Percentiles rank a stretch among this genome's conserved stretches.
Evolutionary conservation across 257 asterid species (phyloP).

Genomic region (Paraleonurus japonicus): DNA sequence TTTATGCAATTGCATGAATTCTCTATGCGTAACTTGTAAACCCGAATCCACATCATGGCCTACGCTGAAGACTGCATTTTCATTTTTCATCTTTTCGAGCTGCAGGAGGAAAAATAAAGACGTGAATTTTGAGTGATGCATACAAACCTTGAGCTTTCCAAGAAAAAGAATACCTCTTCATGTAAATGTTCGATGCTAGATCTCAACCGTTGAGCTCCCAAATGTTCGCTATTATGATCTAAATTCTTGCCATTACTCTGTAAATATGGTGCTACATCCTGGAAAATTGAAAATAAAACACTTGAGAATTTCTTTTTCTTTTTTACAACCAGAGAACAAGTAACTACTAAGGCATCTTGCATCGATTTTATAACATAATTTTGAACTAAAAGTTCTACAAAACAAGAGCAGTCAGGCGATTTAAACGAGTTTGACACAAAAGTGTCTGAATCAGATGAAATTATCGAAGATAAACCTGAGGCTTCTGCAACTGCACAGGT

Average conservation of each 20-base stretch:
- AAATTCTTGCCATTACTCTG: constrained; percentile 40
- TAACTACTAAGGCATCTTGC: background rate
- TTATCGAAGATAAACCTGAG: constrained; percentile 44
- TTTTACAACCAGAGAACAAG: background rate
- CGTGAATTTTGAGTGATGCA: background rate
- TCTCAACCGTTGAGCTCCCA: constrained; percentile 53
- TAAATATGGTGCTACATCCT: constrained; percentile 37
- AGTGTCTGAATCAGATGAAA: background rate
- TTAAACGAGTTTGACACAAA: background rate
- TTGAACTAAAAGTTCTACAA: background rate
- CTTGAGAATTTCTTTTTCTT: constrained; percentile 17
- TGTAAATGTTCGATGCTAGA: constrained; percentile 82
- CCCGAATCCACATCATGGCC: constrained; percentile 39
- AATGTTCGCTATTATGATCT: constrained; percentile 30
- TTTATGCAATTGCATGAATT: constrained; percentile 60
- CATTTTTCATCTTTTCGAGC: constrained; percentile 93
- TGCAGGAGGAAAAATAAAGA: constrained; percentile 36
- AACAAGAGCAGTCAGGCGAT: background rate
- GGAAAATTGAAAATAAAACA: constrained; percentile 22
- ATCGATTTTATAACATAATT: background rate
- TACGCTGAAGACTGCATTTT: constrained; percentile 43
- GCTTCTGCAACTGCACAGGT: constrained; percentile 21
- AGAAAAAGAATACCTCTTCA: constrained; percentile 61
- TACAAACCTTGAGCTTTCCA: background rate
- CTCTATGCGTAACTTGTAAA: constrained; percentile 46